These are phyloP conservation scores for Chrysoporthe deuterocubensis DNA, from an alignment of 2,329 filamentous ascomycete species.

Conservation along the genomic window DNA sequence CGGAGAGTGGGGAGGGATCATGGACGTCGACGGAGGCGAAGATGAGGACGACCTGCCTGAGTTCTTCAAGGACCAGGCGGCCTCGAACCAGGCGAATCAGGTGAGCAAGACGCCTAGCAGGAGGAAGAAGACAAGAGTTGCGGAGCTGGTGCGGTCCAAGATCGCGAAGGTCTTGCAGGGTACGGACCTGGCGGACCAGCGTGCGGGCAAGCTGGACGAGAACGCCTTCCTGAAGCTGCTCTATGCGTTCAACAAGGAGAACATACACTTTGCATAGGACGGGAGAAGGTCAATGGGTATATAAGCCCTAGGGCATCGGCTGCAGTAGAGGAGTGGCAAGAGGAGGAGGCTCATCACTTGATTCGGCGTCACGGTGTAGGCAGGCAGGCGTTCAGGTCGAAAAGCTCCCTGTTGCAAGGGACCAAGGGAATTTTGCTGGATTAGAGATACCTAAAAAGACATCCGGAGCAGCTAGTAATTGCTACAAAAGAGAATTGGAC, in stretches of 20 bases:
- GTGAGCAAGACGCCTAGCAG: slow-evolving; percentile 65
- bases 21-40: slow-evolving; percentile 57
- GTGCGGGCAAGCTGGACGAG: slow-evolving; percentile 87
- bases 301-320: neutral
- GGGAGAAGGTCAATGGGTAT: neutral
- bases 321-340: neutral
- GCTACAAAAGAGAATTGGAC: neutral
- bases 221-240: slow-evolving; percentile 86
- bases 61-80: slow-evolving; percentile 68
- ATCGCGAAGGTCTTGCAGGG: slow-evolving; percentile 83
- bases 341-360: neutral
- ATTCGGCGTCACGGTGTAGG: slow-evolving; percentile 19
- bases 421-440: slow-evolving; percentile 3
- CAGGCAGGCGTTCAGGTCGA: slow-evolving; percentile 24
- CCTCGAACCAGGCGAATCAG: slow-evolving; percentile 37
- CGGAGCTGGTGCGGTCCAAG: slow-evolving; percentile 83
- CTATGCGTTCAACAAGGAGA: slow-evolving; percentile 84
- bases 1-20: slow-evolving; percentile 33
- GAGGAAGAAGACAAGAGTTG: slow-evolving; percentile 79
- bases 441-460: slow-evolving; percentile 21
- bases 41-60: slow-evolving; percentile 80
- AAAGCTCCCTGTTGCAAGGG: neutral
- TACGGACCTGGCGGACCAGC: slow-evolving; percentile 79
- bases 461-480: neutral
- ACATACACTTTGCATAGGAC: slow-evolving; percentile 81